phyloP scores from a whole-genome alignment of 345 rosid species.

The Dovyalis caffra region DNA sequence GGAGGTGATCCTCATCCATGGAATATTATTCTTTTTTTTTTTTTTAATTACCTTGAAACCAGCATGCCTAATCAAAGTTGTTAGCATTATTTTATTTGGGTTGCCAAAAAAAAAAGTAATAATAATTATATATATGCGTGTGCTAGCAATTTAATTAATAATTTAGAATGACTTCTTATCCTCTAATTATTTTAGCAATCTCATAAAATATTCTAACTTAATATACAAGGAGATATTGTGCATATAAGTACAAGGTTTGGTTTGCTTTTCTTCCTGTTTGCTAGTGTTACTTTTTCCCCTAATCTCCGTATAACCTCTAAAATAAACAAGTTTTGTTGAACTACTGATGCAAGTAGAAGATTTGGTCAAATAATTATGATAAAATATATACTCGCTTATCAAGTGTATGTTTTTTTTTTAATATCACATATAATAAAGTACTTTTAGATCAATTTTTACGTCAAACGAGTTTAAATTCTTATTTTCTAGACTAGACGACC shows the following conservation, averaged over 20 bases:
- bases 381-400: neutral
- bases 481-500: no score
- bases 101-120: neutral
- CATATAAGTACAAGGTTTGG: conserved; percentile 14
- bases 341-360: conserved; percentile 20
- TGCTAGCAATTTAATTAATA: neutral
- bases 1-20: neutral
- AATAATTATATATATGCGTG: no score
- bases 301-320: neutral
- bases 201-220: neutral
- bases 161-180: neutral
- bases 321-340: conserved; percentile 30
- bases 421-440: no score
- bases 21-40: no score
- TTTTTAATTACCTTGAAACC: neutral
- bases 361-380: conserved; percentile 36
- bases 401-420: no score
- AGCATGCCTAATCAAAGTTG: neutral
- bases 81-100: neutral
- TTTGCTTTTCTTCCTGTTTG: conserved; percentile 24
- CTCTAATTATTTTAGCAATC: neutral
- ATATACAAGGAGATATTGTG: neutral
- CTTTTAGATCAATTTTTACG: no score
- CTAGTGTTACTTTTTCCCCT: conserved; percentile 11
- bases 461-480: no score